These are phyloP conservation scores for Populus nigra DNA, from an alignment of 345 rosid genomes.

Conservation along the genomic window DNA sequence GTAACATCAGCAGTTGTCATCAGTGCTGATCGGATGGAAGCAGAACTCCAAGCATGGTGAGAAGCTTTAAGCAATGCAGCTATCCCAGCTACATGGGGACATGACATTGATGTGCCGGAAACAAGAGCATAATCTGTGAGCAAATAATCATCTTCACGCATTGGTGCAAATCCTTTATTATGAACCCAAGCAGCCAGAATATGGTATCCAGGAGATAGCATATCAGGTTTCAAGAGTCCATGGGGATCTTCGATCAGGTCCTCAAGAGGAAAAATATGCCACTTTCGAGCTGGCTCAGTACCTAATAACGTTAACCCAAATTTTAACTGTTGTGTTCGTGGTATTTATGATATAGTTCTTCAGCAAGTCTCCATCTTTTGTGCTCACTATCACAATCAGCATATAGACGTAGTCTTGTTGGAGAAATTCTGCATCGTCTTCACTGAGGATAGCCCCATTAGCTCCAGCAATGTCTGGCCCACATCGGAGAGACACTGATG, in stretches of 20 bases:
- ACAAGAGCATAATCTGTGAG: conserved; percentile 32
- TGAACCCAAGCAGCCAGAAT: conserved; percentile 49
- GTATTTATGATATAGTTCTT: conserved; percentile 26
- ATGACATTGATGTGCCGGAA: conserved; percentile 48
- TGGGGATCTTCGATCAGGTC: conserved; percentile 40
- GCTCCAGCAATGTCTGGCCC: conserved; percentile 27
- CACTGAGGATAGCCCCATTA: conserved; percentile 36
- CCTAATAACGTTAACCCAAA: conserved; percentile 33
- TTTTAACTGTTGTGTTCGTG: conserved; percentile 17
- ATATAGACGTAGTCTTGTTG: conserved; percentile 12
- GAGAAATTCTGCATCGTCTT: conserved; percentile 16
- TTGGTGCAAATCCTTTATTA: conserved; percentile 22
- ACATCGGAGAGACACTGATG: neutral
- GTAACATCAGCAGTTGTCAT: conserved; percentile 41
- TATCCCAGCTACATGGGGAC: conserved; percentile 45
- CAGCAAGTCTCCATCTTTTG: conserved; percentile 25
- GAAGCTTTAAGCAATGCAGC: conserved; percentile 38
- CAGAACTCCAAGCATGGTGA: conserved; percentile 40
- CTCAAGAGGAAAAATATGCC: conserved; percentile 40
- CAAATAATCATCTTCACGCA: conserved; percentile 32
- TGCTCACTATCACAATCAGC: conserved; percentile 24
- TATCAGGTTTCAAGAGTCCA: conserved; percentile 48
- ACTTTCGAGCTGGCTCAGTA: conserved; percentile 40
- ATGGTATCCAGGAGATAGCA: conserved; percentile 45
- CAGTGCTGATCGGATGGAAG: conserved; percentile 49